Conservation (phyloP, 768 basidiomycete species). For the Lyophyllum decastes region DNA sequence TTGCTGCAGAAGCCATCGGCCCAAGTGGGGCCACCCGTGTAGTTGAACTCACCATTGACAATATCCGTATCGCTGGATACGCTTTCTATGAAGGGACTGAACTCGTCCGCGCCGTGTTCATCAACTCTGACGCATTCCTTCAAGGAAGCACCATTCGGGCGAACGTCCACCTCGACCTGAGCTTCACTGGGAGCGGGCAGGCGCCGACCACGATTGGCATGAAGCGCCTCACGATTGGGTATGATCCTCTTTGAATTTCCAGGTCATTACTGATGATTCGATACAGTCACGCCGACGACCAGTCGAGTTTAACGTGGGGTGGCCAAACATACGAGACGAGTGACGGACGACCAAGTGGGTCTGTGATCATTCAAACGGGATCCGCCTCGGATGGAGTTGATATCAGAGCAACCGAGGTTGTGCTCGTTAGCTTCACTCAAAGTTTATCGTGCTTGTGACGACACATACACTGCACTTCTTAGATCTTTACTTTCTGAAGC, state of each 20-base stretch:
- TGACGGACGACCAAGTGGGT: constrained; percentile 42
- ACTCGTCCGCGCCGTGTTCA: constrained; percentile 53
- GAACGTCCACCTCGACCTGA: constrained; percentile 43
- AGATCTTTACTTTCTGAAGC: no score
- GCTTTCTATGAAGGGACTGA: constrained; percentile 52
- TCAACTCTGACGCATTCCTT: constrained; percentile 59
- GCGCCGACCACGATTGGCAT: constrained; percentile 33
- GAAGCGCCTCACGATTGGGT: constrained; percentile 53
- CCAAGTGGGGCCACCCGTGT: constrained; percentile 38
- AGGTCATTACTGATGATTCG: not conserved
- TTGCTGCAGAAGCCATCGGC: constrained; percentile 61
- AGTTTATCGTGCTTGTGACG: not conserved
- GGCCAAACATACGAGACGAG: constrained; percentile 59
- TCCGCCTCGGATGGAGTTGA: constrained; percentile 39
- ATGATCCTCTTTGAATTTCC: constrained; percentile 11
- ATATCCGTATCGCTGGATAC: constrained; percentile 56
- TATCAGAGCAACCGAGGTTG: constrained; percentile 48
- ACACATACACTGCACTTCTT: not conserved
- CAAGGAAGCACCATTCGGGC: constrained; percentile 33
- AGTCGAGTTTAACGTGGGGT: constrained; percentile 54
- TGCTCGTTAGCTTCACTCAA: constrained; percentile 39
- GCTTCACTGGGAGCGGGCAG: constrained; percentile 28
- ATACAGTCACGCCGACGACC: constrained; percentile 49
- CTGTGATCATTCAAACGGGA: constrained; percentile 25
- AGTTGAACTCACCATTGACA: constrained; percentile 49